Conservation (phyloP, 1,284 basidiomycete genomes). For the Ceratobasidium papillatum region DNA sequence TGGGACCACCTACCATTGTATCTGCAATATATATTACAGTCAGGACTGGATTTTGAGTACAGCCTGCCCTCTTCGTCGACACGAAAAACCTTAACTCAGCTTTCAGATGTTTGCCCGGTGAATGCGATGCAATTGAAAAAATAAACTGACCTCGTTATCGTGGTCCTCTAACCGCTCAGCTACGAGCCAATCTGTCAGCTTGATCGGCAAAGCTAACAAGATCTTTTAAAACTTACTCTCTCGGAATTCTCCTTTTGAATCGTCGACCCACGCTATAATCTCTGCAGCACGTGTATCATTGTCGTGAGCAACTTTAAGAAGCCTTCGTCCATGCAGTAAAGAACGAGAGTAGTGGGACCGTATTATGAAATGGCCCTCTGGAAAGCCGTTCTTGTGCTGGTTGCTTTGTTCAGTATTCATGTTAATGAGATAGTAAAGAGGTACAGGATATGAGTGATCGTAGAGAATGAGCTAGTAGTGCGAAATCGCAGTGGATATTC, state of each 20-base stretch:
- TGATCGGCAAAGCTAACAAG: too few relatives aligned
- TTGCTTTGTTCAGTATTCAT: neutral
- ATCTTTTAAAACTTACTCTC: too few relatives aligned
- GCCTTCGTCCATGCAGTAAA: neutral
- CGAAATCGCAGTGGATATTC: too few relatives aligned
- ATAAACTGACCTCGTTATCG: neutral
- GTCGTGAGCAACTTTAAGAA: neutral
- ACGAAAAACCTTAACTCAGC: neutral
- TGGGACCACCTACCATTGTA: neutral
- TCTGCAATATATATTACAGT: neutral
- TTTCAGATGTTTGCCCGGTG: too few relatives aligned
- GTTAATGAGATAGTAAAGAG: too few relatives aligned
- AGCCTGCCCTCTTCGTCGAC: neutral
- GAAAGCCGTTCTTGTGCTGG: neutral
- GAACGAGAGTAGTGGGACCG: neutral
- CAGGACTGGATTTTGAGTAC: neutral
- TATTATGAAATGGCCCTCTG: constrained; percentile 11
- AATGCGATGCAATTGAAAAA: too few relatives aligned
- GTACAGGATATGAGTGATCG: too few relatives aligned
- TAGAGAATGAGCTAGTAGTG: too few relatives aligned
- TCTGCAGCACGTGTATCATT: neutral
- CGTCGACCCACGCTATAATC: constrained; percentile 4
- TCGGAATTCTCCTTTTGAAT: constrained; percentile 1
- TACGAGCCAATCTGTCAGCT: neutral
- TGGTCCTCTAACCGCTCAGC: neutral